A percentile compares a stretch with the other conserved stretches of the same genome.
These are phyloP conservation scores for Citrus inodora DNA, from an alignment of 345 rosid species.

Conservation along the genomic window DNA sequence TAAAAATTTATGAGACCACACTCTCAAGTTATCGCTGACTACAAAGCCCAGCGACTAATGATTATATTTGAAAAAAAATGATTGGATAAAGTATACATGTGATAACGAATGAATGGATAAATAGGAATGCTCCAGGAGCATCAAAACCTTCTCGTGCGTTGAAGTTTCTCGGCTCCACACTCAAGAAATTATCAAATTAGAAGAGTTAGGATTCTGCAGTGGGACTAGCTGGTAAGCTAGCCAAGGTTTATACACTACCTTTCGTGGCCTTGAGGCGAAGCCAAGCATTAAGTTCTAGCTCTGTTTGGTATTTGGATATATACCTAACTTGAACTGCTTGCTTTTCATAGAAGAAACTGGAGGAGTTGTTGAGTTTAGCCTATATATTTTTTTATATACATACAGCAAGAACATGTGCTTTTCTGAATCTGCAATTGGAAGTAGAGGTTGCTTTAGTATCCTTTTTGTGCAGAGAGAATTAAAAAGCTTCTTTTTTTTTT, in stretches of 20 bases:
- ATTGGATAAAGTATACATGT: no score
- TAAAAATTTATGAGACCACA: no score
- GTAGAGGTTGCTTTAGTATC: background rate
- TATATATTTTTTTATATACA: background rate
- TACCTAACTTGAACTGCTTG: background rate
- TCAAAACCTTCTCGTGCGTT: no score
- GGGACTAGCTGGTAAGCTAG: no score
- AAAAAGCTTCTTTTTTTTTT: no score
- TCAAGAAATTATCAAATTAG: background rate
- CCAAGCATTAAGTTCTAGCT: background rate
- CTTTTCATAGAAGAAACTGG: background rate
- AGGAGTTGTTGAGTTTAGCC: no score
- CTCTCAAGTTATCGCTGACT: no score
- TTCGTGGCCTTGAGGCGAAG: background rate
- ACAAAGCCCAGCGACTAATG: no score
- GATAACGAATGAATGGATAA: no score
- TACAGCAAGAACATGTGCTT: background rate
- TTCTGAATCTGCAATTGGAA: background rate
- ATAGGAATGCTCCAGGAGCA: no score
- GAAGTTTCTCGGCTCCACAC: background rate
- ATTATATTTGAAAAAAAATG: no score
- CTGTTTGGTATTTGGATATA: background rate
- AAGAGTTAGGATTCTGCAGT: no score
- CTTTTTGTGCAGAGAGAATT: background rate
- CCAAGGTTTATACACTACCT: background rate